Conservation (phyloP, 1,139 yeast genomes). For the Geotrichum aggregatum region DNA sequence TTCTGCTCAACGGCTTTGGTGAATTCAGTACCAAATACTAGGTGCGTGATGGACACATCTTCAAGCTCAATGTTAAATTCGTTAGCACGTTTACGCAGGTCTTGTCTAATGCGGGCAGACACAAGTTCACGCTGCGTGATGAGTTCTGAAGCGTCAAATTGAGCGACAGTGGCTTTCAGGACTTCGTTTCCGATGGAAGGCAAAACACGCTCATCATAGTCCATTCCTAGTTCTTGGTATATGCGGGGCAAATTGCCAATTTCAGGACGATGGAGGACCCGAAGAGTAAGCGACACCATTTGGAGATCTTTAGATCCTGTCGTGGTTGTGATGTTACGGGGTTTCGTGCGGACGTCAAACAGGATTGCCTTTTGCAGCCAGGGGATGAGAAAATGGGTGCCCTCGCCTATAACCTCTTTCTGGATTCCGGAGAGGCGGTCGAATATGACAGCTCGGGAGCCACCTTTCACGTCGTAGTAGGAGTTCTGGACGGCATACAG, state of each 20-base stretch:
- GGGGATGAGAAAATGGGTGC: slow-evolving; percentile 91
- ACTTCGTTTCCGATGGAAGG: slow-evolving; percentile 98
- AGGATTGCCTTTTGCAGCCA: slow-evolving; percentile 92
- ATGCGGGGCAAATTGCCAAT: slow-evolving; percentile 74
- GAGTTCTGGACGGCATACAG: slow-evolving; percentile 33
- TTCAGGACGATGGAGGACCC: slow-evolving; percentile 94
- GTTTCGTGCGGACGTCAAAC: slow-evolving; percentile 85
- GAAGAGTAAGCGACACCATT: slow-evolving; percentile 86
- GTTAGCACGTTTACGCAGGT: slow-evolving; percentile 73
- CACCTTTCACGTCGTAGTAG: slow-evolving; percentile 87
- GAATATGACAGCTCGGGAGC: slow-evolving; percentile 90
- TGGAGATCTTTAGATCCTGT: slow-evolving; percentile 98
- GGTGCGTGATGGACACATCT: slow-evolving; percentile 96
- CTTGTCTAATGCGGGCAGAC: slow-evolving; percentile 82
- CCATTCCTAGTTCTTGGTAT: slow-evolving; percentile 86
- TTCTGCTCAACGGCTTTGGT: slow-evolving; percentile 98
- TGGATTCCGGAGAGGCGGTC: slow-evolving; percentile 90
- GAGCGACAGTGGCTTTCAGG: slow-evolving; percentile 91
- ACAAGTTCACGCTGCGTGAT: slow-evolving; percentile 97
- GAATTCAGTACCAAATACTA: slow-evolving; percentile 95
- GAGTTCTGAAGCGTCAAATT: slow-evolving; percentile 95
- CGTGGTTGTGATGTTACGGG: slow-evolving; percentile 88
- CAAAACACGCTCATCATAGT: slow-evolving; percentile 93
- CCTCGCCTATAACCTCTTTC: slow-evolving; percentile 85
- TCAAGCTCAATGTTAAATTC: slow-evolving; percentile 91